These are phyloP conservation scores for Cyberlindnera subsufficiens DNA, from an alignment of 805 yeast genomes.

Conservation along the genomic window DNA sequence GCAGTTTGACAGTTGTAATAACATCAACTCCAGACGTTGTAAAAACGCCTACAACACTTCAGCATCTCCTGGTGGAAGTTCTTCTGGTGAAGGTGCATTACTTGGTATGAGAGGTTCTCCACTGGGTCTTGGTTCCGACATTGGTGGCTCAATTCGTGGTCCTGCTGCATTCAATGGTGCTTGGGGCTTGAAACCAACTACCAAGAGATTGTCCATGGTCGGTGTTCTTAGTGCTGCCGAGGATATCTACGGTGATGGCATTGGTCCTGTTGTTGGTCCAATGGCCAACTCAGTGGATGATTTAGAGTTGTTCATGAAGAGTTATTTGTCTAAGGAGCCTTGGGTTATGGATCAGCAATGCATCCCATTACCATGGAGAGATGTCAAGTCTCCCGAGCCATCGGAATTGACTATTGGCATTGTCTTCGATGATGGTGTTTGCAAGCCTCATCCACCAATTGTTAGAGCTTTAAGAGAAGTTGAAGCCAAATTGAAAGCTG, in stretches of 20 bases:
- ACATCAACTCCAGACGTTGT: constrained; percentile 37
- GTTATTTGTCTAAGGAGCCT: constrained; percentile 30
- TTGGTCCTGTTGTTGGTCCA: constrained; percentile 34
- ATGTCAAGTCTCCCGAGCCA: constrained; percentile 23
- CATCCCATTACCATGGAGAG: constrained; percentile 27
- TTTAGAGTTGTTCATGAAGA: constrained; percentile 28
- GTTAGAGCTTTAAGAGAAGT: constrained; percentile 35
- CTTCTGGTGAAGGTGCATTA: constrained; percentile 49
- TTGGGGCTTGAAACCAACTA: constrained; percentile 38
- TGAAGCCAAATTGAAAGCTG: constrained; percentile 19
- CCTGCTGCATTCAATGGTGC: constrained; percentile 40
- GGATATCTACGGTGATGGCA: constrained; percentile 28
- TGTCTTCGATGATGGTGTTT: constrained; percentile 34
- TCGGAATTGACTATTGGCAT: constrained; percentile 34
- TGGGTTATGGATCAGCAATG: constrained; percentile 37
- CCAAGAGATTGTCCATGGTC: constrained; percentile 33
- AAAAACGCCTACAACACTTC: constrained; percentile 36
- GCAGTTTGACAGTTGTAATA: constrained; percentile 39
- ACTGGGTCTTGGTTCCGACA: constrained; percentile 49
- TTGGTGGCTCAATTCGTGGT: constrained; percentile 45
- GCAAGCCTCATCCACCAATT: constrained; percentile 47
- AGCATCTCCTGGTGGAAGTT: constrained; percentile 43
- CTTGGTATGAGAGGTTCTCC: constrained; percentile 36
- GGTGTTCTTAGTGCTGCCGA: constrained; percentile 20
- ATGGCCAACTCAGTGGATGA: constrained; percentile 31